Percentiles rank a stretch among this genome's conserved stretches.
phyloP scores from a whole-genome alignment of 2,329 filamentous ascomycete genomes.

The Hypoxylon sp. region DNA sequence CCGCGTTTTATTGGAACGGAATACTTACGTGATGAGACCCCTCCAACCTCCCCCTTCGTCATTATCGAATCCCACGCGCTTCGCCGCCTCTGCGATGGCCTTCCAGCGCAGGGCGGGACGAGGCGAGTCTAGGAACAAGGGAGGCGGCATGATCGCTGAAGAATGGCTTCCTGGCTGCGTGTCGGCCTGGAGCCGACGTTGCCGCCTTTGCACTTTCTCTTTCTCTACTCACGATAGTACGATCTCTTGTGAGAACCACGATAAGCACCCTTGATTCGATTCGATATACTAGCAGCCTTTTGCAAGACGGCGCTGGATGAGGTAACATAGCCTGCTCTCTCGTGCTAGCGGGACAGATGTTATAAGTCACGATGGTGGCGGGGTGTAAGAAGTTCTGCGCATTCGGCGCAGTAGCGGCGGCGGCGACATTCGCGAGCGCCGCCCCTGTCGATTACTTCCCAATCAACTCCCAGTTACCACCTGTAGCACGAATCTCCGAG shows the following conservation, averaged over 20 bases:
- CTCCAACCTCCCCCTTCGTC: slow-evolving; percentile 46
- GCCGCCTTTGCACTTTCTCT: slow-evolving; percentile 29
- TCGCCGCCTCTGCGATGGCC: slow-evolving; percentile 23
- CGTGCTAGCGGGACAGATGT: slow-evolving; percentile 32
- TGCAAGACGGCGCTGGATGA: slow-evolving; percentile 6
- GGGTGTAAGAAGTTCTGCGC: slow-evolving; percentile 38
- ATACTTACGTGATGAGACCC: slow-evolving; percentile 31
- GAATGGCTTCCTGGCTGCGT: slow-evolving; percentile 36
- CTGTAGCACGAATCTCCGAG: slow-evolving; percentile 78
- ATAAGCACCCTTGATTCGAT: slow-evolving; percentile 15
- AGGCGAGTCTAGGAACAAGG: slow-evolving; percentile 33
- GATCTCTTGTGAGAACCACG: slow-evolving; percentile 13
- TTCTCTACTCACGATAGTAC: slow-evolving; percentile 23
- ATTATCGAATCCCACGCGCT: slow-evolving; percentile 43
- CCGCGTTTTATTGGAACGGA: slow-evolving; percentile 1
- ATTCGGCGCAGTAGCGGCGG: slow-evolving; percentile 31
- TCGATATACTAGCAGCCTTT: slow-evolving; percentile 1
- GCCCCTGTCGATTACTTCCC: slow-evolving; percentile 73
- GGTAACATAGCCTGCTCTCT: slow-evolving; percentile 18
- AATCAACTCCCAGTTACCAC: slow-evolving; percentile 87
- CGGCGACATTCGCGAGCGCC: slow-evolving; percentile 53
- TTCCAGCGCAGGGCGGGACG: slow-evolving; percentile 38
- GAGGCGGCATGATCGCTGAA: slow-evolving; percentile 38
- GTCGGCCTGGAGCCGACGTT: slow-evolving; percentile 24
- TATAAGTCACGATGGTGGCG: slow-evolving; percentile 46